Evolutionary conservation across 2,329 filamentous ascomycete genomes (phyloP), one percentile per base, ranked within the genome.

Genomic region (Tolypocladium amazonense): DNA sequence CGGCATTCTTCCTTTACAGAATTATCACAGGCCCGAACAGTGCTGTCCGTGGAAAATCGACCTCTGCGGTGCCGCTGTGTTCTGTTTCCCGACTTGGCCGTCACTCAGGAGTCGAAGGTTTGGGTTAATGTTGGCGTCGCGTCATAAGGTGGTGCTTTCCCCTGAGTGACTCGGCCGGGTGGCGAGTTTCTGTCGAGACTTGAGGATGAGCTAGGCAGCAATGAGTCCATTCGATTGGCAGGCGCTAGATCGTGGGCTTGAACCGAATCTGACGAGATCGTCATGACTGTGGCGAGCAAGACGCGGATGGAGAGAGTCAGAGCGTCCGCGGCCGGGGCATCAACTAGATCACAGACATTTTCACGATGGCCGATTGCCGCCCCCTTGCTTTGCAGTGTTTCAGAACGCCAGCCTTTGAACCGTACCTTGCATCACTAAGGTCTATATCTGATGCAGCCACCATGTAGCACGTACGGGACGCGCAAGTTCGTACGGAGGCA

Each of bases 371-470:
- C 53, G 33, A 56, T 47, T 47, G 27, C 41, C 35, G n/a, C 56
- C 50, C 56, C 47, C 56, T 60, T 60, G 59, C 59, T 52, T 60
- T 58, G 23, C 33, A 41, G 23, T 55, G 56, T 60, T 56, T 58
- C 50, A 60, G 41, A 27, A 41, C 37, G 35, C 30, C 14, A 39
- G 9, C 15, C 25, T 14, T 47, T 30, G 45, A 14, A 30, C 7
- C 25, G 59, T 58, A 52, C 56, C 59, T 60, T 60, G 56, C 56
- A 60, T 60, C 50, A 35, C 39, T 9, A 39, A 59, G 33, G 57
- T 33, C 53, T 59, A 37, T 52, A 45, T 56, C 58, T 41, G 43
- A 25, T 38, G 58, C 50, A 50, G 50, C 25, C 39, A 14, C 18
- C 55, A 20, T 12, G n/a, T 43, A 25, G 20, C 43, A 14, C 43